A percentile compares a stretch with the other conserved stretches of the same genome.
phyloP scores from a whole-genome alignment of 257 asterid genomes.

The Scutellaria minor region DNA sequence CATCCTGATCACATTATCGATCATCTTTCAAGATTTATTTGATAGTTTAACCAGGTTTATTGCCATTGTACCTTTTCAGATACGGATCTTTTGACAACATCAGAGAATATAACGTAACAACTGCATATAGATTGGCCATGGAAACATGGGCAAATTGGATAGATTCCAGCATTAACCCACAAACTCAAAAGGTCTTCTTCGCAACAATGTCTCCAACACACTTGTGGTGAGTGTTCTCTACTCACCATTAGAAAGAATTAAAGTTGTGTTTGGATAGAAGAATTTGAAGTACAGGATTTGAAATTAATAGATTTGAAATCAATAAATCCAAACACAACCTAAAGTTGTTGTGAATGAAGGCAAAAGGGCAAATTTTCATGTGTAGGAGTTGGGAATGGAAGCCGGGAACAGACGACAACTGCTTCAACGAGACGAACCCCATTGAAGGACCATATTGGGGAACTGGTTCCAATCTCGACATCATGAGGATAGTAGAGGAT shows the following conservation, averaged over 20 bases:
- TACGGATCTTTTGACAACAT: slow-evolving; percentile 60
- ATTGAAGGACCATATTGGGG: slow-evolving; percentile 77
- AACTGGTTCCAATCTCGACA: slow-evolving; percentile 74
- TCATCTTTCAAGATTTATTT: too few relatives aligned
- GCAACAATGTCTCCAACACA: slow-evolving; percentile 87
- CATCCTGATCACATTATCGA: too few relatives aligned
- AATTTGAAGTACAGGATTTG: too few relatives aligned
- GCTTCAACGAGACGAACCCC: slow-evolving; percentile 75
- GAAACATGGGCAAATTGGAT: slow-evolving; percentile 90
- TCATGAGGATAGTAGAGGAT: slow-evolving; percentile 65
- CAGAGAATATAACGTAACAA: slow-evolving; percentile 66
- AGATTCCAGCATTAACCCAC: slow-evolving; percentile 54
- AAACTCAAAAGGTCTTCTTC: slow-evolving; percentile 68
- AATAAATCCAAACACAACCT: too few relatives aligned
- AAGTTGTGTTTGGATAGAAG: too few relatives aligned
- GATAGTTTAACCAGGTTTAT: background rate
- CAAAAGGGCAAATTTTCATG: background rate
- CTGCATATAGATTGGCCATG: slow-evolving; percentile 78
- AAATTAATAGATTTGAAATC: too few relatives aligned
- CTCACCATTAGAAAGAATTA: too few relatives aligned
- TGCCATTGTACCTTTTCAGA: slow-evolving; percentile 37
- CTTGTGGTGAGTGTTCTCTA: slow-evolving; percentile 58
- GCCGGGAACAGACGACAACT: slow-evolving; percentile 75
- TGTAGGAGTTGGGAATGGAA: slow-evolving; percentile 96
- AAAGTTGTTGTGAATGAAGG: too few relatives aligned